Base-by-base conservation (phyloP, 805 yeast species). In the Candida germanica region DNA sequence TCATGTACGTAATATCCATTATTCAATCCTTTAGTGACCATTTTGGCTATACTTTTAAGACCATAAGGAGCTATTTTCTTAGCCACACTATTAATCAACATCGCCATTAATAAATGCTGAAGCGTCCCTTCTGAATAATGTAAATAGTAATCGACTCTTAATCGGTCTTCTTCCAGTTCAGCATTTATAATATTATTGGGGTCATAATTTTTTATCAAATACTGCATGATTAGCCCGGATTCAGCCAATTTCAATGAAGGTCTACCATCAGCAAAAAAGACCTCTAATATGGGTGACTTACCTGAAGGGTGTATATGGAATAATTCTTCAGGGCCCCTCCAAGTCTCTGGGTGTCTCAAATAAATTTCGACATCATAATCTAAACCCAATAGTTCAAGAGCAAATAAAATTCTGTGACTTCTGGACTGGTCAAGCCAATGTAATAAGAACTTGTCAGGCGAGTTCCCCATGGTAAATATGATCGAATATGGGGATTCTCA, bases 41-140 rank as follows among this genome's bases (percentile, higher is more conserved):
- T 40, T 13, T 61, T 55, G 3, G 75, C 65, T 6, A 79, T 31
- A 4, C 68, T 57, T 30, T 74, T 70, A 17, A 71, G 38, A 9
- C 78, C 73, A 45, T 71, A 61, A 3, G 83, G 81, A 1, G 75
- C 67, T 5, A 62, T 45, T 3, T 56, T 46, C 39, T 64, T 70
- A 5, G 71, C 73, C 17, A 58, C 58, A 3, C 65, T 53, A 61
- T 64, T 54, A 61, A 66, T 56, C 39, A 55, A 52, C 46, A 67
- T 52, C 4, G 66, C 39, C 31, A 66, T 57, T 35, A 73, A 50
- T 6, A 70, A 57, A 12, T 77, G 78, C 50, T 75, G 79, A 14
- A 83, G 53, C 12, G 83, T 70, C 1, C 80, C 86, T 53, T 83
- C 91, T 9, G 74, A 53, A 47, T 73, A 77, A 49, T 77, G 77